Base-by-base conservation (phyloP, 495 filamentous ascomycete species). In the Achaetomiella virescens region DNA sequence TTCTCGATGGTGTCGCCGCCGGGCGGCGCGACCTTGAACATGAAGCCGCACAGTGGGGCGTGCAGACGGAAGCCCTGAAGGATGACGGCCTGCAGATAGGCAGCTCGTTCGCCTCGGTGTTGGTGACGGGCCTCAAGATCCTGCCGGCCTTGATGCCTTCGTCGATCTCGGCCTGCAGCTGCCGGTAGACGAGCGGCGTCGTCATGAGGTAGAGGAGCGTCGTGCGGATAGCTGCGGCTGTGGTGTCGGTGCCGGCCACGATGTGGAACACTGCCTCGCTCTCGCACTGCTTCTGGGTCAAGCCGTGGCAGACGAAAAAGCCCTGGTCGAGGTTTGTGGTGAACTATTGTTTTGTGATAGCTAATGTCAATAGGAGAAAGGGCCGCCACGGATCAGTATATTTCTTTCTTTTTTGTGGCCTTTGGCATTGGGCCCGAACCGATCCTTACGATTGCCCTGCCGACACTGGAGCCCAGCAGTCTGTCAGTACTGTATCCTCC, bases 221-320 rank as follows among this genome's bases (percentile, higher is more conserved):
- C 1, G 70, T 72, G 38, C 77, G 75, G 60, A 87, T 79, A 8
- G 78, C 71, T 0, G 81, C 83, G 0, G 81, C 78, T 0, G 82
- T 84, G 5, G 82, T 86, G 57, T 89, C 85, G 1, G 82, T 78
- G 3, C 83, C 84, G 0, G 85, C 86, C 4, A 83, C 65, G 36
- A 75, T 72, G 61, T 75, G 70, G 31, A 78, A 60, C 2, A 75
- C 27, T 27, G 66, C 70, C 53, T 79, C 54, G 72, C 63, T 21
- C 49, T 71, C 64, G 58, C 60, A 66, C 54, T 73, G 56, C 44
- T 52, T 57, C 22, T 62, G 62, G 1, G 52, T 61, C 27, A 74
- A 36, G 0, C 69, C 70, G 25, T 69, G 57, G 3, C 61, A 65
- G 8, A 72, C 61, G 61, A 69, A 75, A 27, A 61, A 59, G 42